A percentile compares a stretch with the other conserved stretches of the same genome.
Evolutionary conservation across 345 rosid genomes (phyloP).

Genomic region (Odontarrhena argentea): DNA sequence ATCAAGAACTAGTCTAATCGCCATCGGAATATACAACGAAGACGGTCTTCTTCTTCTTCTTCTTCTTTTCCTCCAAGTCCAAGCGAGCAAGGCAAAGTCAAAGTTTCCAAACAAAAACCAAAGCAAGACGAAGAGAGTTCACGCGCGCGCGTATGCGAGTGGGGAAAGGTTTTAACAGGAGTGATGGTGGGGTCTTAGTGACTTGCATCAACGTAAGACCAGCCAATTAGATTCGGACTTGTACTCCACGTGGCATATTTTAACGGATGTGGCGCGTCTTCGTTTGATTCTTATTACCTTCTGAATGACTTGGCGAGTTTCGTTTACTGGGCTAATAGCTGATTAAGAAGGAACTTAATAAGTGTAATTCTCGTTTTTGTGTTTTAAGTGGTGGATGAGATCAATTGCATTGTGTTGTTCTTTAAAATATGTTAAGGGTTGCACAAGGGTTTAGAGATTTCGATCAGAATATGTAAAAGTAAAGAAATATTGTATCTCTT

Average conservation of each 20-base stretch:
- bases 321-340: not conserved
- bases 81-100: slow-evolving; percentile 25
- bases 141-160: slow-evolving; percentile 35
- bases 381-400: not conserved
- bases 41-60: slow-evolving; percentile 24
- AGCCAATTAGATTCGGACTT: slow-evolving; percentile 25
- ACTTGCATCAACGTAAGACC: slow-evolving; percentile 32
- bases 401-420: too few relatives aligned
- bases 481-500: too few relatives aligned
- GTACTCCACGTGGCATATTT: slow-evolving; percentile 25
- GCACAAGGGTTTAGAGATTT: too few relatives aligned
- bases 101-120: slow-evolving; percentile 20
- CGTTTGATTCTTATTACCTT: slow-evolving; percentile 9
- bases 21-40: slow-evolving; percentile 35
- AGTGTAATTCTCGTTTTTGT: not conserved
- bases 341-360: too few relatives aligned
- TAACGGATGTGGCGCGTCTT: slow-evolving; percentile 27
- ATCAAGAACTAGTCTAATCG: slow-evolving; percentile 21
- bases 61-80: not conserved
- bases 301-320: not conserved
- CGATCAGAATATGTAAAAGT: too few relatives aligned
- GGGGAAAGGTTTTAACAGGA: not conserved
- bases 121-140: slow-evolving; percentile 22
- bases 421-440: too few relatives aligned
- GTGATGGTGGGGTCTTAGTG: slow-evolving; percentile 13